Evolutionary conservation across 2,329 filamentous ascomycete genomes (phyloP), one percentile per base, ranked within the genome.

Genomic region (Fusarium veterinarium): DNA sequence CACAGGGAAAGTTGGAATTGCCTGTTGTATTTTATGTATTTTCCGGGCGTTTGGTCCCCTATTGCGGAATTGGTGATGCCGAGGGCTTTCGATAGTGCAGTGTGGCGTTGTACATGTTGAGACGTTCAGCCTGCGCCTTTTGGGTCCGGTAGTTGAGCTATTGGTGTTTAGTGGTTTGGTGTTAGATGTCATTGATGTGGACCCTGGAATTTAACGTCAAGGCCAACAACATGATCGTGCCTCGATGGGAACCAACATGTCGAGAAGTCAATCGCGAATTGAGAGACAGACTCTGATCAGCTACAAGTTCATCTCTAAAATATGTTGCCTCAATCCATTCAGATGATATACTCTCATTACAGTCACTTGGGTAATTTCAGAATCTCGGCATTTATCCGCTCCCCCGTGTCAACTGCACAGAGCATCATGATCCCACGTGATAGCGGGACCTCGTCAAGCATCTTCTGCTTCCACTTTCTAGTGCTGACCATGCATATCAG

Each of bases 121-220:
- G 57, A 37, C 41, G 12, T 44, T 63, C 65, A 68, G 65, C 65
- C 45, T 44, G 40, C 49, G 57, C 44, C 65, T 51, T 38, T 45
- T 20, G 17, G 19, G 64, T 16, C 65, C 38, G 35, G 8, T 16
- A 16, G 4, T 68, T 31, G 38, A 30, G 44, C 64, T 68, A 68
- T 63, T 48, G 57, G 19, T 28, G 35, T 37, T n/a, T 64, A 68
- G 33, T 38, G 61, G 40, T 66, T 64, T 30, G 19, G 19, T 37
- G 13, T 52, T n/a, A 7, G 31, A n/a, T 14, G 8, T 9, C n/a
- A 13, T 13, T 40, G 11, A 33, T 33, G 31, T 68, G 49, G 57
- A 63, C 64, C 64, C 49, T 37, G 53, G 23, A 25, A 30, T 62
- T 66, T 44, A 28, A 63, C 23, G n/a, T n/a, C 13, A n/a, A 20